A percentile compares a stretch with the other conserved stretches of the same genome.
Evolutionary conservation across 331 rosid species (phyloP).

Genomic region (Quercus tomentella): DNA sequence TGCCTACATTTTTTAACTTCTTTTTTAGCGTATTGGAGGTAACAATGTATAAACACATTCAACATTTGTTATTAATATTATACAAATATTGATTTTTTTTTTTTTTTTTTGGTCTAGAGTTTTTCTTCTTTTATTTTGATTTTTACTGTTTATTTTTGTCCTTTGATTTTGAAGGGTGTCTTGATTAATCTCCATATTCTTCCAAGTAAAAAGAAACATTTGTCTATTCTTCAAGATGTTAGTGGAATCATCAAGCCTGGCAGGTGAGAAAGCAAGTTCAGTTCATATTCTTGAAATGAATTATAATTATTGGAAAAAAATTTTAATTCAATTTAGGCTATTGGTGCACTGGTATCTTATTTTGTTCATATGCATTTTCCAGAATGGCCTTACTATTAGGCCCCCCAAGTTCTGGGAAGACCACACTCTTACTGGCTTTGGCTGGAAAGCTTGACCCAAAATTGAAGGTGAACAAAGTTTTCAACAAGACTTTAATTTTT

Average conservation of each 20-base stretch:
- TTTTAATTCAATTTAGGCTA: background rate
- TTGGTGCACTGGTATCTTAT: background rate
- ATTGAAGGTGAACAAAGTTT: background rate
- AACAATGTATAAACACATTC: background rate
- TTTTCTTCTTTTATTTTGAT: background rate
- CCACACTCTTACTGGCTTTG: background rate
- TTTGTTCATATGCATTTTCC: background rate
- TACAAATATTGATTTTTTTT: background rate
- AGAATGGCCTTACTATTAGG: background rate
- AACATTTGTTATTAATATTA: background rate
- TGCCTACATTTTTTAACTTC: constrained; percentile 39
- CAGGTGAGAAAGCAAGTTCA: background rate
- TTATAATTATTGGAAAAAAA: background rate
- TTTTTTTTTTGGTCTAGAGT: too few relatives aligned
- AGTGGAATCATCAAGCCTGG: constrained; percentile 6
- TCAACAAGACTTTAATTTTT: background rate
- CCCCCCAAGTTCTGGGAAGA: constrained; percentile 12
- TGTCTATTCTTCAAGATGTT: background rate
- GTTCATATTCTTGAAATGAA: background rate
- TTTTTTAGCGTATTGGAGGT: constrained; percentile 34
- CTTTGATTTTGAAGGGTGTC: background rate
- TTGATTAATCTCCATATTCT: background rate
- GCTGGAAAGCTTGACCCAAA: background rate
- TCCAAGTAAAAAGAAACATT: background rate
- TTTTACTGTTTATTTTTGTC: background rate